Base-by-base conservation (phyloP, 106 monocot genomes). In the Phalaenopsis aphrodite region DNA sequence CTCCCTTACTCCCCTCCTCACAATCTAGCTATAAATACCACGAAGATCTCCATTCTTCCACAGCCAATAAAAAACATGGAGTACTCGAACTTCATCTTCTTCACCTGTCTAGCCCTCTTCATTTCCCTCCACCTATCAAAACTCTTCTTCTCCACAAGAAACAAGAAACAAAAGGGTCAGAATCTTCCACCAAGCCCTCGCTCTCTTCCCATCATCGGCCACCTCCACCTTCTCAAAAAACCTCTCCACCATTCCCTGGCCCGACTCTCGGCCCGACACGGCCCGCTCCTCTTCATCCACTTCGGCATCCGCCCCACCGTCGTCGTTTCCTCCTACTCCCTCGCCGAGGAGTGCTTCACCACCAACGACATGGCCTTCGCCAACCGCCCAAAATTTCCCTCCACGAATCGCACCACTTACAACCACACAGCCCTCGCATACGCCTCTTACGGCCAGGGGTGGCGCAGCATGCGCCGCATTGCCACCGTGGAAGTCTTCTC, bases 201-300 rank as follows among this genome's bases (percentile, higher is more conserved):
- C 39, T 75, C 81, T 11, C 75, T 81, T 41, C 81, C 81, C 21
- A 61, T 81, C 36, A 5, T 81, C 24, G 81, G 81, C 17, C 75
- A 76, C 56, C 81, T 81, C 76, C 81, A 76, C 81, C 81, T 47
- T 11, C 7, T 75, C 12, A 64, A 75, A 24, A 82, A 64, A 48
- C 82, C 82, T 36, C 75, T 82, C 66, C 82, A 82, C 67, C 82
- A 41, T 5, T 48, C 82, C 45, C 66, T 82, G 18, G 57, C 82
- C 67, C 36, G 58, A 42, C 67, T 82, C 75, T 81, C 81, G 1
- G 39, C 55, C 57, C 56, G 18, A 15, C 61, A 81, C 58, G 41
- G 75, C 79, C 56, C 77, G 4, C 69, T 73, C 56, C 42, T 74
- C 52, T 4, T 56, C 49, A 69, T 81, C 55, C 80, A 56, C n/a